A percentile compares a stretch with the other conserved stretches of the same genome.
phyloP scores from a whole-genome alignment of 2,329 filamentous ascomycete species.

The Colletotrichum eremochloae region DNA sequence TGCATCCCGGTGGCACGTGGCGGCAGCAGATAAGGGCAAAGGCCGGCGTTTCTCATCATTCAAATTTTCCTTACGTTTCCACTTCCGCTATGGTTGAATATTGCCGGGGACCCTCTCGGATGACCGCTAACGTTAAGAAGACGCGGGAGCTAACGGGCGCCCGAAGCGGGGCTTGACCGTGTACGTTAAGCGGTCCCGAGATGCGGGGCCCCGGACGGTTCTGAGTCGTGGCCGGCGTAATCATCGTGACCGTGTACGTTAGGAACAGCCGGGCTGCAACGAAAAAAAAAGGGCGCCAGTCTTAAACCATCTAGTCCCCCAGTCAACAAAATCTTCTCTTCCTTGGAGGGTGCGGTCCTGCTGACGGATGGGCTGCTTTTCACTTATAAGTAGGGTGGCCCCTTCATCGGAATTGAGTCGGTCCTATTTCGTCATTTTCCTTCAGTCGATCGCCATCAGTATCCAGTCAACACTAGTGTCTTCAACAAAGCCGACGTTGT shows the following conservation, averaged over 20 bases:
- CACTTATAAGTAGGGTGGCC: too few relatives aligned
- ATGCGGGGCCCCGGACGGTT: constrained; percentile 25
- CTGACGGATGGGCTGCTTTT: not conserved
- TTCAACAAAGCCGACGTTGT: not conserved
- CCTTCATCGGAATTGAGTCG: too few relatives aligned
- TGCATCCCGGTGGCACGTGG: too few relatives aligned
- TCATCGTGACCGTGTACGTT: constrained; percentile 31
- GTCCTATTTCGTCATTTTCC: not conserved
- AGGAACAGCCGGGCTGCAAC: constrained; percentile 28
- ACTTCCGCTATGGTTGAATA: constrained; percentile 1
- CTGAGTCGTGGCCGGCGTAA: constrained; percentile 4
- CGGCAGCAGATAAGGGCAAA: too few relatives aligned
- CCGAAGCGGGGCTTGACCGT: constrained; percentile 17
- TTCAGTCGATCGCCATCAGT: not conserved
- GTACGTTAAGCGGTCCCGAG: constrained; percentile 23
- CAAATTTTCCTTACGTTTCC: constrained; percentile 2
- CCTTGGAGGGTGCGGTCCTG: not conserved
- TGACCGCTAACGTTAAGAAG: constrained; percentile 13
- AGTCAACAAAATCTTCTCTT: too few relatives aligned
- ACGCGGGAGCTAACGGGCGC: constrained; percentile 4
- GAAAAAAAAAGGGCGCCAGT: not conserved
- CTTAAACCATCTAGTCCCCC: constrained; percentile 15
- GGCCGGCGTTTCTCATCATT: not conserved
- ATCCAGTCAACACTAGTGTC: not conserved
- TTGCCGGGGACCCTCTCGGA: constrained; percentile 5